phyloP scores from a whole-genome alignment of 495 filamentous ascomycete species.

The Neurospora sp. region DNA sequence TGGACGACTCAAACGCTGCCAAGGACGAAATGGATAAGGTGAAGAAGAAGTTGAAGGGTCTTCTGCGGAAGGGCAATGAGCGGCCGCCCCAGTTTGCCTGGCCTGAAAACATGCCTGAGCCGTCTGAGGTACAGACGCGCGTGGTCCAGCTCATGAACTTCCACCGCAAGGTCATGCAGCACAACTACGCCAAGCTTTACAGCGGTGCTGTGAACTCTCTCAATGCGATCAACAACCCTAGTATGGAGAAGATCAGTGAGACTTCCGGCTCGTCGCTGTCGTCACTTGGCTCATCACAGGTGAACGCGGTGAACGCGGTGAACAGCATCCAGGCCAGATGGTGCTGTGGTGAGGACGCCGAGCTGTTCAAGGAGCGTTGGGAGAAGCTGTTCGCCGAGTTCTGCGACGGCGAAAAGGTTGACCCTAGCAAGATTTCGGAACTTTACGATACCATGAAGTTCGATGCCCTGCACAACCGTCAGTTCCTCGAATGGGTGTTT shows the following conservation, averaged over 20 bases:
- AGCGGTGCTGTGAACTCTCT: slow-evolving; percentile 50
- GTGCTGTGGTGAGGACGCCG: slow-evolving; percentile 93
- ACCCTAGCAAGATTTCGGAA: slow-evolving; percentile 96
- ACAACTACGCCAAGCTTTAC: slow-evolving; percentile 76
- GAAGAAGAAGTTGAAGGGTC: slow-evolving; percentile 93
- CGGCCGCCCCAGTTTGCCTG: slow-evolving; percentile 92
- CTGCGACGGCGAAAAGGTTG: slow-evolving; percentile 91
- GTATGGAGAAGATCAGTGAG: slow-evolving; percentile 23
- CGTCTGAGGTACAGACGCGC: slow-evolving; percentile 77
- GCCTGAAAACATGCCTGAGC: slow-evolving; percentile 92
- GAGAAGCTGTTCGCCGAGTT: slow-evolving; percentile 98
- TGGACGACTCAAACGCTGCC: slow-evolving; percentile 97
- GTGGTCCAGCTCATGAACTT: slow-evolving; percentile 97
- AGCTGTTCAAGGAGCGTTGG: slow-evolving; percentile 93
- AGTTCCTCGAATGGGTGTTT: slow-evolving; percentile 97
- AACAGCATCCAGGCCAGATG: slow-evolving; percentile 74
- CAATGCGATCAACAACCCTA: slow-evolving; percentile 39
- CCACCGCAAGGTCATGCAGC: slow-evolving; percentile 83
- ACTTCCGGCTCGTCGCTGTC: slow-evolving; percentile 8
- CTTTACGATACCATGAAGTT: slow-evolving; percentile 99
- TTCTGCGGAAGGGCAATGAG: slow-evolving; percentile 76
- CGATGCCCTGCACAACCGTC: slow-evolving; percentile 91
- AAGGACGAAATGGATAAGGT: slow-evolving; percentile 99
- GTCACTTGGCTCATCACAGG: slow-evolving; percentile 39
- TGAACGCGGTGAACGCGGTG: slow-evolving; percentile 46